Conservation (phyloP, 2,329 filamentous ascomycete genomes). For the Microthyrium microscopicum region DNA sequence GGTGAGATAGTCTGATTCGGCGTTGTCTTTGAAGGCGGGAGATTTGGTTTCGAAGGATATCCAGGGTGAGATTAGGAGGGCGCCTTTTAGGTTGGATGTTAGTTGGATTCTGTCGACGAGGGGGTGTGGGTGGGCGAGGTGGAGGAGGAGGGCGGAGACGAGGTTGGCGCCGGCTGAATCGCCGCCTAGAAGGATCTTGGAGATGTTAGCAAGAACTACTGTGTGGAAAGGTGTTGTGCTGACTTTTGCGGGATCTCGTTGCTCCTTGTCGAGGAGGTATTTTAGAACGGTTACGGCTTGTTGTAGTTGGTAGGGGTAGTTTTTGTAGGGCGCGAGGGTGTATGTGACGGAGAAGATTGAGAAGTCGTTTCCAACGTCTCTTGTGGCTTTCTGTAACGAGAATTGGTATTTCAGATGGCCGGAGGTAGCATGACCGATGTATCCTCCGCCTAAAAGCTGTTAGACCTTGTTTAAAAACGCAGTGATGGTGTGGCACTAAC, state of each 20-base stretch:
- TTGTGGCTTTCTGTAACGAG: conserved; percentile 26
- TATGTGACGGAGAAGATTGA: conserved; percentile 40
- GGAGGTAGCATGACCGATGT: conserved; percentile 29
- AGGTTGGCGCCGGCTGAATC: conserved; percentile 6
- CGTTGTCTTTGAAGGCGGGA: conserved; percentile 1
- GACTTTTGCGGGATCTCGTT: conserved; percentile 20
- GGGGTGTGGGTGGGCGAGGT: conserved; percentile 6
- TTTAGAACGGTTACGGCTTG: conserved; percentile 29
- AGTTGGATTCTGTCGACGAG: neutral
- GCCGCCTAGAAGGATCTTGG: conserved; percentile 17
- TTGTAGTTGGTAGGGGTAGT: conserved; percentile 32
- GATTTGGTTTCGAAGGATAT: conserved; percentile 2
- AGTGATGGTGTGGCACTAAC: neutral
- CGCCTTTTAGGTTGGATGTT: conserved; percentile 1
- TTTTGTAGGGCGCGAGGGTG: conserved; percentile 32
- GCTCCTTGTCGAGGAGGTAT: conserved; percentile 23
- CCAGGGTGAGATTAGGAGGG: conserved; percentile 4
- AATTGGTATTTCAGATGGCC: conserved; percentile 33
- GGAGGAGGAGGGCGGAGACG: neutral
- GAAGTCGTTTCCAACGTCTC: conserved; percentile 26
- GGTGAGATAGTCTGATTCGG: conserved; percentile 6
- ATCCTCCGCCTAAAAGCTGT: conserved; percentile 34
- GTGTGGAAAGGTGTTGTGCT: conserved; percentile 10
- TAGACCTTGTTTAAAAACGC: conserved; percentile 4
- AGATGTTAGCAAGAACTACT: neutral